Evolutionary conservation across 164 flowering plant species (phyloP).

Genomic region (Brasenia schreberi): DNA sequence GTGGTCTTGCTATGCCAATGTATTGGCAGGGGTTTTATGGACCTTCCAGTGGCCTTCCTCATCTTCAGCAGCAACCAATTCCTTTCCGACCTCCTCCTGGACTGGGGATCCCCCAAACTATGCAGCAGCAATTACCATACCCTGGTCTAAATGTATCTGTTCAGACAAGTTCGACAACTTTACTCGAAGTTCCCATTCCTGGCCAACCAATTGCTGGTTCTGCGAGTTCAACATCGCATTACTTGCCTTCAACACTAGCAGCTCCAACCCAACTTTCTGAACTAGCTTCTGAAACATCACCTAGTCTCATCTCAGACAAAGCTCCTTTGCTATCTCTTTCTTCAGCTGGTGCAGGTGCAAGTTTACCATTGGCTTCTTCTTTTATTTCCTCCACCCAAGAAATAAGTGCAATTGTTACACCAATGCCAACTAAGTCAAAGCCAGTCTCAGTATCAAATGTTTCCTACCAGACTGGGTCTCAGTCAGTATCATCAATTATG

Average conservation of each 20-base stretch:
- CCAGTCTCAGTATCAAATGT: conserved; percentile 15
- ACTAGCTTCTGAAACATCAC: conserved; percentile 23
- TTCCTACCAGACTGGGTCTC: conserved; percentile 24
- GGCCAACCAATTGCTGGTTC: conserved; percentile 18
- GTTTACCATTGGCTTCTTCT: conserved; percentile 21
- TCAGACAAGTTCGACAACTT: conserved; percentile 24
- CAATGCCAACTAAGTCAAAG: conserved; percentile 32
- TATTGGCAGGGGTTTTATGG: too few relatives aligned
- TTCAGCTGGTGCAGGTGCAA: conserved; percentile 14
- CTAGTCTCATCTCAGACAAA: conserved; percentile 24
- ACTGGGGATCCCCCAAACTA: conserved; percentile 40
- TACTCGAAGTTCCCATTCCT: conserved; percentile 27
- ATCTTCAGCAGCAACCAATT: conserved; percentile 37
- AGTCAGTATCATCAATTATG: conserved; percentile 17
- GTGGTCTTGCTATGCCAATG: not conserved
- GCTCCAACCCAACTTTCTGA: conserved; percentile 21
- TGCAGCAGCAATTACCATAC: conserved; percentile 66
- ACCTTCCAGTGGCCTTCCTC: not conserved
- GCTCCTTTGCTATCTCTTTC: conserved; percentile 23
- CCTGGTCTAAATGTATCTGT: conserved; percentile 39
- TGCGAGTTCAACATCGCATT: conserved; percentile 16
- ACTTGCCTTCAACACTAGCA: conserved; percentile 25
- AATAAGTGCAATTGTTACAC: conserved; percentile 19
- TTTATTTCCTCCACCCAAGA: conserved; percentile 21
- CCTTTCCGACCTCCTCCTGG: conserved; percentile 51